Evolutionary conservation across 805 yeast species (phyloP), one percentile per base, ranked within the genome.

Genomic region (Diddensiella santjacobensis): DNA sequence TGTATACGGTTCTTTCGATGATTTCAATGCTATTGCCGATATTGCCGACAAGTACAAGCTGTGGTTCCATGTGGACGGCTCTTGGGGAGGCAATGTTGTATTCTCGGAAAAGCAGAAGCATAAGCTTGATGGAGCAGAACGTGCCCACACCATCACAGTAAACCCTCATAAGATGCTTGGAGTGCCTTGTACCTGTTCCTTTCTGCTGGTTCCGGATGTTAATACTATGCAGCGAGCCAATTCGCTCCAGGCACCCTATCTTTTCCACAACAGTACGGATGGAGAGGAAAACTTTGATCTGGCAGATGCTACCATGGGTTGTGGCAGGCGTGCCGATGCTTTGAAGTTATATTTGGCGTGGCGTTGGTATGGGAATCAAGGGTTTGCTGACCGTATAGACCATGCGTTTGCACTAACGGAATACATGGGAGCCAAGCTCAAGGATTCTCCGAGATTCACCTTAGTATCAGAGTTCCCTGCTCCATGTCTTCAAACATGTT

Each of bases 251-350:
- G 96, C 96, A 0, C 93, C 93, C 3, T 87, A 87, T 61, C 68
- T 87, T 38, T 87, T 86, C 74, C 96, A 87, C 60, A 71, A 72
- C 48, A 64, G 68, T n/a, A 63, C 65, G 10, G 75, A 68, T 36
- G 77, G 71, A 3, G 69, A 59, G 22, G 77, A 73, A 45, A 71
- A 75, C 63, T 84, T 71, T 59, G 96, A 87, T 57, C 74, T 87
- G 48, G 96, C 91, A 0, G 91, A 85, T 63, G 95, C 93, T 11
- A 87, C 96, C 2, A 82, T 87, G 90, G 95, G 95, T 5, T 87
- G 96, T 63, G 96, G 96, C 11, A 77, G 96, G 56, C 74, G 96
- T 47, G 80, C 93, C 0, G 96, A 87, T 63, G 78, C 91, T 2
- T 69, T 87, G 63, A 87, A 87, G 66, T 72, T 87, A 58, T 87